These are phyloP conservation scores for Papiliotrema laurentii DNA, from an alignment of 1,284 basidiomycete genomes.

Conservation along the genomic window DNA sequence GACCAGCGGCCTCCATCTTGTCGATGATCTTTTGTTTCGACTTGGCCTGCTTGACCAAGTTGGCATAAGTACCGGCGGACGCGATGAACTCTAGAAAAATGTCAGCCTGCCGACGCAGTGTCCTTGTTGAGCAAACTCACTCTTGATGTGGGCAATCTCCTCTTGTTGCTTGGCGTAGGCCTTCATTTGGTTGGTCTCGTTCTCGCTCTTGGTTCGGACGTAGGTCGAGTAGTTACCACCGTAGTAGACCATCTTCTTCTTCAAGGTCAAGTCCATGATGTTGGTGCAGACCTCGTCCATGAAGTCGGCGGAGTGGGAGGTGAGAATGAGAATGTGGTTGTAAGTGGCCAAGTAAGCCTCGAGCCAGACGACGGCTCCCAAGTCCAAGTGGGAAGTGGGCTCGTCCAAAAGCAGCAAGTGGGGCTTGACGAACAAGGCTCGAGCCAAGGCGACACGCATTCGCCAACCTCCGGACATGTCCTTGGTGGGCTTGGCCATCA, in stretches of 20 bases:
- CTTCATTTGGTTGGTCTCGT: slow-evolving; percentile 99
- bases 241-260: slow-evolving; percentile 70
- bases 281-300: slow-evolving; percentile 97
- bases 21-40: slow-evolving; percentile 99
- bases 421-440: slow-evolving; percentile 94
- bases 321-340: slow-evolving; percentile 78
- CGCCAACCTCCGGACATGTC: slow-evolving; percentile 99
- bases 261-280: slow-evolving; percentile 86
- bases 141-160: slow-evolving; percentile 96
- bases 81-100: slow-evolving; percentile 84
- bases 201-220: slow-evolving; percentile 92
- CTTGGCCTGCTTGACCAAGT: slow-evolving; percentile 97
- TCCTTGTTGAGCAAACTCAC: too few species aligned
- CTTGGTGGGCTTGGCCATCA: slow-evolving; percentile 97
- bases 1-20: slow-evolving; percentile 99
- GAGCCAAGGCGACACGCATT: slow-evolving; percentile 95
- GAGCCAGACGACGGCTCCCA: slow-evolving; percentile 97
- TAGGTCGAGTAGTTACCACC: slow-evolving; percentile 96
- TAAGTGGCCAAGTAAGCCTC: slow-evolving; percentile 97
- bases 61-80: slow-evolving; percentile 97
- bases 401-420: slow-evolving; percentile 90
- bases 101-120: background rate
- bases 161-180: slow-evolving; percentile 98
- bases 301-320: slow-evolving; percentile 88
- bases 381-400: slow-evolving; percentile 63